Evolutionary conservation across 2,329 filamentous ascomycete species (phyloP).

Genomic region (Chaetothyriales sp.): DNA sequence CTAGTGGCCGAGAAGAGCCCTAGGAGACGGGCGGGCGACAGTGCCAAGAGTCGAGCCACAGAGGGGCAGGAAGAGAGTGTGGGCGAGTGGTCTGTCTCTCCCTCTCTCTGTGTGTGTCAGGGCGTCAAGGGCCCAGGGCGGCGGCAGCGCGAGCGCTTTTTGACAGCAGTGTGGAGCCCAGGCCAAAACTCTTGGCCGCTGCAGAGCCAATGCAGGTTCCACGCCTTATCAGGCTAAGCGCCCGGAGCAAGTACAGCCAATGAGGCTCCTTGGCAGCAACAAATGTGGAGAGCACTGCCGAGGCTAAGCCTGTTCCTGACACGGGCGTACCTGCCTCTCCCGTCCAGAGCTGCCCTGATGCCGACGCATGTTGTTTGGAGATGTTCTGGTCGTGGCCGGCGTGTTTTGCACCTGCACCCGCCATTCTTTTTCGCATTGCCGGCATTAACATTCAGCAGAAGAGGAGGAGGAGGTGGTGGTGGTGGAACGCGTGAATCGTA

Average conservation of each 20-base stretch:
- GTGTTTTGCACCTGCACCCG: neutral
- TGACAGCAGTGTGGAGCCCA: neutral
- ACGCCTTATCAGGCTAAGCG: neutral
- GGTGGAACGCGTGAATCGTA: neutral
- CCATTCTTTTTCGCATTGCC: neutral
- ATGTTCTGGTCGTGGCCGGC: too few relatives aligned
- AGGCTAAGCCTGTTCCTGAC: neutral
- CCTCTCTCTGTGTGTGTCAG: slow-evolving; percentile 3
- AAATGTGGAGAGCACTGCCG: neutral
- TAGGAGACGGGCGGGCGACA: neutral
- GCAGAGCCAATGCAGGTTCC: neutral
- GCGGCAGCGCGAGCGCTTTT: neutral
- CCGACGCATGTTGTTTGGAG: neutral
- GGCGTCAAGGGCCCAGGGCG: slow-evolving; percentile 1
- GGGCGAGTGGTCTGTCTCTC: neutral
- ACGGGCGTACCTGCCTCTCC: neutral
- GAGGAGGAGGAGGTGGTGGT: too few relatives aligned
- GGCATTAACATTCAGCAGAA: neutral
- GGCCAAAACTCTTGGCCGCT: neutral
- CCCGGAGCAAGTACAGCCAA: neutral
- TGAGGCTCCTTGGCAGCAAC: neutral
- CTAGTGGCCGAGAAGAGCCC: neutral
- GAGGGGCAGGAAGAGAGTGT: slow-evolving; percentile 2
- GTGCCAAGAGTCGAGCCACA: slow-evolving; percentile 1
- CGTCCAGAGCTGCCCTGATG: neutral